Percentiles rank a stretch among this genome's conserved stretches.
These are phyloP conservation scores for Cercospora nicotianae DNA, from an alignment of 2,329 filamentous ascomycete genomes.

Conservation along the genomic window DNA sequence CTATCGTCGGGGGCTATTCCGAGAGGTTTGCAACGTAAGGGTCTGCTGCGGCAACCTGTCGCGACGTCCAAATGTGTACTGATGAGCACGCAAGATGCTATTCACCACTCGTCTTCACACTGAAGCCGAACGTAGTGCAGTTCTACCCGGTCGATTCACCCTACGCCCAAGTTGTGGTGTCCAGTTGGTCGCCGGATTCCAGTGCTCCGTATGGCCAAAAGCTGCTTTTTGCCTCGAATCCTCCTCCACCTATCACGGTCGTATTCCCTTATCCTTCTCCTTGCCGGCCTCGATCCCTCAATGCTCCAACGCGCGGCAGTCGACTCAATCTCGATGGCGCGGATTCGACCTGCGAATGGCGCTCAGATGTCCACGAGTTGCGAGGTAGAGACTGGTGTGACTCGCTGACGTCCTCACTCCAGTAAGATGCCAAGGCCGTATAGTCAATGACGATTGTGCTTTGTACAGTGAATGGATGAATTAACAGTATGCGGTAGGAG, in stretches of 20 bases:
- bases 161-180: not conserved
- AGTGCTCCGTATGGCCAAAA: not conserved
- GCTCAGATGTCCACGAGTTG: not conserved
- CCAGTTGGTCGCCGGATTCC: not conserved
- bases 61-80: not conserved
- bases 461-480: slow-evolving; percentile 23
- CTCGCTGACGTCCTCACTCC: not conserved
- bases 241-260: not conserved
- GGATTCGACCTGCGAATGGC: slow-evolving; percentile 11
- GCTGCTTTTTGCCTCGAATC: not conserved
- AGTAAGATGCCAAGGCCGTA: not conserved
- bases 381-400: not conserved
- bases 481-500: slow-evolving; percentile 17
- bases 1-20: not conserved
- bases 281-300: not conserved
- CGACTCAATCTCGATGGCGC: not conserved
- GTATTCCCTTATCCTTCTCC: not conserved
- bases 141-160: not conserved
- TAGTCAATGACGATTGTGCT: slow-evolving; percentile 15
- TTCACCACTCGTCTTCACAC: not conserved
- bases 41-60: not conserved
- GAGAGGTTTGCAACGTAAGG: not conserved
- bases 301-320: not conserved
- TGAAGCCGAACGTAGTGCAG: not conserved
- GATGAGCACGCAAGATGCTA: not conserved